Base-by-base conservation (phyloP, 2,329 filamentous ascomycete genomes). In the Botryotinia narcissicola region DNA sequence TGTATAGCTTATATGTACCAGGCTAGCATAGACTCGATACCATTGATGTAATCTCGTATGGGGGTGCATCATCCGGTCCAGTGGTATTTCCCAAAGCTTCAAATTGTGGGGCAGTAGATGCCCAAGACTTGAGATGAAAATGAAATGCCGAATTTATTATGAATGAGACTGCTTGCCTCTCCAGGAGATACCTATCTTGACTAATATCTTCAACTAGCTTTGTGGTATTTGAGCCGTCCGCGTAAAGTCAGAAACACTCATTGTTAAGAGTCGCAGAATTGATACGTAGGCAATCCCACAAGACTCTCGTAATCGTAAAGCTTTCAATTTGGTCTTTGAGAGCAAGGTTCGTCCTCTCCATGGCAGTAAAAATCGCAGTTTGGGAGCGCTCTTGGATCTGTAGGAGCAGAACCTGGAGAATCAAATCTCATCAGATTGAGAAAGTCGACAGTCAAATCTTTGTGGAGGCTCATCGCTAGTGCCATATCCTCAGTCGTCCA, bases 221-320 rank as follows among this genome's bases (percentile, higher is more conserved):
- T 54, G 25, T 54, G 4, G 51, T 18, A 54, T 3, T 54, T 18
- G 14, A 54, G 6, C 12, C 1, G 14, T 54, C 51, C 14, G 51
- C 14, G n/a, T 29, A 29, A 3, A 29, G 51, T 29, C 51, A 18
- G 5, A 29, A 29, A 18, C 2, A 29, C 51, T 29, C n/a, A 54
- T 54, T 7, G n/a, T 14, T 18, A 54, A 8, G n/a, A 29, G 29
- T 54, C 3, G 14, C n/a, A 54, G 25, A n/a, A 16, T 54, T 16
- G 25, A 16, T 54, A 54, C 25, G 16, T 18, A 54, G 14, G 2
- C 18, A 29, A 18, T 18, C n/a, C n/a, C 14, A 2, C 7, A 22
- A n/a, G 2, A 40, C 1, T 1, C 2, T 22, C 7, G 29, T 40
- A 3, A 32, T 14, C 16, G 0, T 22, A 4, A 12, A 18, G 2